Conservation (phyloP, 2,329 filamentous ascomycete species). For the Elsinoe ampelina region DNA sequence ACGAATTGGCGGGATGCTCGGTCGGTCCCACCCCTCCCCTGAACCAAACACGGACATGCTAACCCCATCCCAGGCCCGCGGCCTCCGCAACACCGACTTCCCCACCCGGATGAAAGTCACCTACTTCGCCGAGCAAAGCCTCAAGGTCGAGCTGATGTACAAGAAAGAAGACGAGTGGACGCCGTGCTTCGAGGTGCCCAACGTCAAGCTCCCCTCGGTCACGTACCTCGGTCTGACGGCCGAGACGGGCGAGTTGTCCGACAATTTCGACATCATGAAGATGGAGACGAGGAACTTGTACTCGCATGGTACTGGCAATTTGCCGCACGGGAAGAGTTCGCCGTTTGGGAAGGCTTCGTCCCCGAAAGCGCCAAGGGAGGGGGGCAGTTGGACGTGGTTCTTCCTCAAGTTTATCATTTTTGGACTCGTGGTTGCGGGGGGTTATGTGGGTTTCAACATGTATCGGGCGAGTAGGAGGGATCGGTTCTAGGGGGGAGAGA, state of each 20-base stretch:
- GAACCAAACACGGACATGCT: background rate
- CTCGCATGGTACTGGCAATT: slow-evolving; percentile 36
- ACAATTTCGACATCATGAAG: slow-evolving; percentile 94
- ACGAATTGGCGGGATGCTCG: slow-evolving; percentile 89
- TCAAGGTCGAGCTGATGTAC: slow-evolving; percentile 89
- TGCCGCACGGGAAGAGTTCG: slow-evolving; percentile 34
- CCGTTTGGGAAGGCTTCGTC: slow-evolving; percentile 45
- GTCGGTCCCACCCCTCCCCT: slow-evolving; percentile 32
- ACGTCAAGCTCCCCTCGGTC: slow-evolving; percentile 65
- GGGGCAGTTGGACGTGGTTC: slow-evolving; percentile 58
- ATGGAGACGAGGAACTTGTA: slow-evolving; percentile 85
- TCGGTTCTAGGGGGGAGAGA: slow-evolving; percentile 31
- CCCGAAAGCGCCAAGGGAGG: slow-evolving; percentile 36
- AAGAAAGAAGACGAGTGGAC: slow-evolving; percentile 83
- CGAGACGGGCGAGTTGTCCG: slow-evolving; percentile 90
- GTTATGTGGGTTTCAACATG: slow-evolving; percentile 75
- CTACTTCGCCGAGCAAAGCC: slow-evolving; percentile 91
- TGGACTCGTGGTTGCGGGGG: slow-evolving; percentile 58
- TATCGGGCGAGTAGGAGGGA: slow-evolving; percentile 54
- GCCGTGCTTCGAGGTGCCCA: slow-evolving; percentile 66
- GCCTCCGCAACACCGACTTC: slow-evolving; percentile 66
- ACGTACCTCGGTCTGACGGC: slow-evolving; percentile 60
- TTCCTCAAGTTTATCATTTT: slow-evolving; percentile 78
- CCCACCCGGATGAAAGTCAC: slow-evolving; percentile 82
- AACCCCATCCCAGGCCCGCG: slow-evolving; percentile 52